phyloP scores from a whole-genome alignment of 73 alveolate species.

The Halteria grandinella region DNA sequence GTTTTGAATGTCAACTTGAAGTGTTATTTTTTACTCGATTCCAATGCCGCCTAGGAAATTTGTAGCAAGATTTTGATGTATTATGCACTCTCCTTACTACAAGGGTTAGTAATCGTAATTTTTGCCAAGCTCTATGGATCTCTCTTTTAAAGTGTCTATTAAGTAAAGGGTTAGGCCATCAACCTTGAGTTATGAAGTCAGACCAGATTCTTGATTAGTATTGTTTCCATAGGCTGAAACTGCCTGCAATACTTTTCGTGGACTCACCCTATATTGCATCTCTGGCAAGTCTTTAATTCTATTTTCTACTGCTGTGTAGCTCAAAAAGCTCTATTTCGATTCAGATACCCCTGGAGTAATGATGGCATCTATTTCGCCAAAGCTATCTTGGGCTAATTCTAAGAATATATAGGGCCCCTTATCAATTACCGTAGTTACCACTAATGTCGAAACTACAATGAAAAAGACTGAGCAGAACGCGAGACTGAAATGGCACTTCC shows the following conservation, averaged over 20 bases:
- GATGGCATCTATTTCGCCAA: conserved; percentile 71
- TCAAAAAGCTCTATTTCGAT: neutral
- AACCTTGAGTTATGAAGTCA: neutral
- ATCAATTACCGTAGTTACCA: conserved; percentile 77
- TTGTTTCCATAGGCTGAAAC: neutral
- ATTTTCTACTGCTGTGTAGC: conserved; percentile 10
- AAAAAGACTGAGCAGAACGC: conserved; percentile 78
- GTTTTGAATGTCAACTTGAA: neutral
- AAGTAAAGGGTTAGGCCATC: neutral
- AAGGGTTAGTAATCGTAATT: conserved; percentile 46
- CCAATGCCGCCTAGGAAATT: neutral
- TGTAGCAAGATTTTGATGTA: neutral
- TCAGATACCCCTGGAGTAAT: conserved; percentile 24
- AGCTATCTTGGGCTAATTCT: conserved; percentile 75
- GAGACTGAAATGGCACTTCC: conserved; percentile 79
- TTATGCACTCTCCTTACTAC: conserved; percentile 29
- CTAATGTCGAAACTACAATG: conserved; percentile 80
- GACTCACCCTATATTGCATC: neutral
- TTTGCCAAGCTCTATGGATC: conserved; percentile 64
- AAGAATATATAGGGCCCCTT: conserved; percentile 86
- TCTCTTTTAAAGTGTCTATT: conserved; percentile 62
- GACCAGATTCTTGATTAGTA: neutral
- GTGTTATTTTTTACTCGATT: neutral
- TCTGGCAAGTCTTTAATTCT: neutral
- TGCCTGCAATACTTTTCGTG: neutral